phyloP scores from a whole-genome alignment of 2,329 filamentous ascomycete genomes.

The Sphaerulina populicola region DNA sequence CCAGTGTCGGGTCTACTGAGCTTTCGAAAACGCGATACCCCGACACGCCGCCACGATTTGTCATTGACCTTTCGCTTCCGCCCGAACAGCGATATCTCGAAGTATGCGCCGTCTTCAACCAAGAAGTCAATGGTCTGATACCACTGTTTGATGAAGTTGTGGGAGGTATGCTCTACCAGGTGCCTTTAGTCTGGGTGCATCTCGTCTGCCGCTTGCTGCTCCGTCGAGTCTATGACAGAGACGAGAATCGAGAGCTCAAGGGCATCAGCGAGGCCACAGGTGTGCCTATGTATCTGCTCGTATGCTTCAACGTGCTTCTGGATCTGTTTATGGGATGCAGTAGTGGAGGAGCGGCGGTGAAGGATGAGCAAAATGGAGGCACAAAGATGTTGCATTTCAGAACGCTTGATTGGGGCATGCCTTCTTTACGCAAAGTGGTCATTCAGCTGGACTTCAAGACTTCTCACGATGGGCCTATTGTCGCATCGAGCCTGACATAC shows the following conservation, averaged over 20 bases:
- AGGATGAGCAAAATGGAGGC: slow-evolving; percentile 18
- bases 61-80: slow-evolving; percentile 49
- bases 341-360: slow-evolving; percentile 43
- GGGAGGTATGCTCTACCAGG: slow-evolving; percentile 25
- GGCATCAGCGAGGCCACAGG: slow-evolving; percentile 48
- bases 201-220: slow-evolving; percentile 42
- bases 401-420: slow-evolving; percentile 45
- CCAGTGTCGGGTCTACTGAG: not conserved
- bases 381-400: slow-evolving; percentile 48
- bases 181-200: slow-evolving; percentile 29
- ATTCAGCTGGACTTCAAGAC: slow-evolving; percentile 37
- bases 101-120: slow-evolving; percentile 42
- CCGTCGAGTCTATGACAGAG: slow-evolving; percentile 43
- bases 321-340: slow-evolving; percentile 60
- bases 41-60: slow-evolving; percentile 22
- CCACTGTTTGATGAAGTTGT: slow-evolving; percentile 47
- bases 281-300: slow-evolving; percentile 51
- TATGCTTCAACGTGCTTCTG: slow-evolving; percentile 55
- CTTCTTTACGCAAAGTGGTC: slow-evolving; percentile 36
- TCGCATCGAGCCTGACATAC: slow-evolving; percentile 45
- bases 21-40: slow-evolving; percentile 8
- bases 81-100: slow-evolving; percentile 46
- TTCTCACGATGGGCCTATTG: slow-evolving; percentile 30
- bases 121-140: slow-evolving; percentile 39
- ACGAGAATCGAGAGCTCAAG: slow-evolving; percentile 54